phyloP scores from a whole-genome alignment of 305 asterid species.

The Rubia tinctorum region DNA sequence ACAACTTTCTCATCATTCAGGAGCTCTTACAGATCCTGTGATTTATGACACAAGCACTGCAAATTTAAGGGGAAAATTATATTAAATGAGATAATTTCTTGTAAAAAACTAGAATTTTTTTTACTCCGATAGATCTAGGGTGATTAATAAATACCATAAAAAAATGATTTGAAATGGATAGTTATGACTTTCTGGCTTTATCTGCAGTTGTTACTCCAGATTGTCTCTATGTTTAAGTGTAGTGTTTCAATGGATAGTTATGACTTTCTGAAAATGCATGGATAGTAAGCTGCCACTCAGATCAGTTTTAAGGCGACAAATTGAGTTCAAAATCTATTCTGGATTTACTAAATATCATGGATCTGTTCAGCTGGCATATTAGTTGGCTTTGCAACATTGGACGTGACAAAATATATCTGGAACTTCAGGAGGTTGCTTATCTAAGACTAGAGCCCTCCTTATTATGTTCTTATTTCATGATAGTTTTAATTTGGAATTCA shows the following conservation, averaged over 20 bases:
- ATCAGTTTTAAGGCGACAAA: background rate
- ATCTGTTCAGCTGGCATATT: background rate
- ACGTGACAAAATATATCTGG: slow-evolving; percentile 37
- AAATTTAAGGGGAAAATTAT: too few species aligned
- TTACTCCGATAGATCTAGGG: too few species aligned
- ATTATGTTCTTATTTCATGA: background rate
- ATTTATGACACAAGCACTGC: too few species aligned
- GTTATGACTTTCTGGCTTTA: background rate
- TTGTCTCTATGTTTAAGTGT: background rate
- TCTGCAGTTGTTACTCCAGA: background rate
- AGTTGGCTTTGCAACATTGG: slow-evolving; percentile 70
- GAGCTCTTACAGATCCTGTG: too few species aligned
- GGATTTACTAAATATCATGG: background rate
- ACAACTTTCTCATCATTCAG: too few species aligned
- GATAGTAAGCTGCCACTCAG: background rate
- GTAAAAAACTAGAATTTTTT: too few species aligned
- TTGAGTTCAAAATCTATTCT: background rate
- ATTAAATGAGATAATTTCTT: too few species aligned
- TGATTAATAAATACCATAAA: too few species aligned
- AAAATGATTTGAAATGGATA: too few species aligned
- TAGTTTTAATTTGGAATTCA: slow-evolving; percentile 11
- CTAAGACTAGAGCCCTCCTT: slow-evolving; percentile 7
- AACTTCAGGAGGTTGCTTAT: slow-evolving; percentile 53
- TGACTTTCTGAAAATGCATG: background rate
- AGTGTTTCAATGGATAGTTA: background rate